Base-by-base conservation (phyloP, 1,284 basidiomycete species). In the Cystobasidiaceae sp. region DNA sequence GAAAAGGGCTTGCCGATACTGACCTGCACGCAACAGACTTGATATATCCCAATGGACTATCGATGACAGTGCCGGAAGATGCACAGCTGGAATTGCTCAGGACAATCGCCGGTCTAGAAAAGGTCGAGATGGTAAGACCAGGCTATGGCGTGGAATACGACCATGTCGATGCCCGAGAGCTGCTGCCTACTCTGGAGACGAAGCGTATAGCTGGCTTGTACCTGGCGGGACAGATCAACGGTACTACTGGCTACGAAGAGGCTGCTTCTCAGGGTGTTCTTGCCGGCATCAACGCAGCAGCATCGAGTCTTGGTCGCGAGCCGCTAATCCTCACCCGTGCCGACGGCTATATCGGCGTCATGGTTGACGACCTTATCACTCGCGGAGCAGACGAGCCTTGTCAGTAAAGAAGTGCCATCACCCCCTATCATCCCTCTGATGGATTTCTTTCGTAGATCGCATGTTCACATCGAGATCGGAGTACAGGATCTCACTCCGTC, bases 81-180 rank as follows among this genome's bases (percentile, higher is more conserved):
- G 77, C 87, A 1, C 91, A 94, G 75, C 83, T 86, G 69, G 75
- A 80, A 5, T 84, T 93, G 83, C 83, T 93, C 77, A 84, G 85
- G 19, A 89, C 88, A 0, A 85, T 93, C 37, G 86, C 85, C 0
- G 90, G 91, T 0, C 79, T 94, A 23, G 89, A 93, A 77, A 84
- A 86, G 25, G 90, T 86, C 9, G 82, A 86, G 72, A 87, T 93
- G 80, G 81, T 89, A 2, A 80, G 82, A 69, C 89, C 90, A 0
- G 91, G 90, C 0, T 94, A 93, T 77, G 91, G 91, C 1, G 90
- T 94, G 34, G 90, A 94, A 74, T 94, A 93, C 71, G 91, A 93
- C 71, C 86, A 90, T 72, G 82, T 93, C n/a, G 90, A 93, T 77
- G 86, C 91, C 4, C 80, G 88, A 37, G 90, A 93, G 71, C 80